Base-by-base conservation (phyloP, 2,329 filamentous ascomycete genomes). In the Paraphoma sp. region DNA sequence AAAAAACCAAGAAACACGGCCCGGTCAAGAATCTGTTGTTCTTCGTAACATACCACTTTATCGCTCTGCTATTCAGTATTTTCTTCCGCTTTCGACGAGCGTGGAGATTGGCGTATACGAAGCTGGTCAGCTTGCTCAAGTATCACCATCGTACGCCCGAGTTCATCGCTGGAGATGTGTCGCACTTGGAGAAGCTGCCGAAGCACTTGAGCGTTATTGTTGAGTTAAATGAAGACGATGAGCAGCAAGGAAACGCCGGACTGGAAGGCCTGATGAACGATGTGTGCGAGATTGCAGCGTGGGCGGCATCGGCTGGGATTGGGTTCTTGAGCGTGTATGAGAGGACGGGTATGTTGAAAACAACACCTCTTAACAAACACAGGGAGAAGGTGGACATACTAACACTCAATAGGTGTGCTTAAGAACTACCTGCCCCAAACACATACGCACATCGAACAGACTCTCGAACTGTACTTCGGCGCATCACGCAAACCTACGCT, bases 141-240 rank as follows among this genome's bases (percentile, higher is more conserved):
- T 95, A 99, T 80, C 96, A 99, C 79, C 95, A 99, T 77, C 91
- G 92, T 50, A 96, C 94, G 0, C 95, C 95, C 7, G 92, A 96
- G 73, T 87, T 97, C 72, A 97, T 99, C 66, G 88, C 89, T 70
- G 89, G 90, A 70, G 95, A 99, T 79, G 89, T 98, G 28, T 87
- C 87, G 74, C 83, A 84, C 9, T 78, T 99, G 54, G 84, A 82
- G 55, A 87, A 89, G 67, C 78, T 96, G 57, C 95, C 95, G 2
- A 86, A 90, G 63, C 95, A 99, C 73, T 77, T 99, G 48, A 97
- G 93, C 72, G 89, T 96, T 10, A 89, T 98, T 52, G 79, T 99
- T 56, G 89, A 89, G 55, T 81, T 91, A 46, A 87, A 94, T 69
- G 83, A 89, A 44, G 71, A 72, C 72, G 86, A 89, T 56, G 75